phyloP scores from a whole-genome alignment of 495 filamentous ascomycete genomes.

The Penicillium cosmopolitanum region DNA sequence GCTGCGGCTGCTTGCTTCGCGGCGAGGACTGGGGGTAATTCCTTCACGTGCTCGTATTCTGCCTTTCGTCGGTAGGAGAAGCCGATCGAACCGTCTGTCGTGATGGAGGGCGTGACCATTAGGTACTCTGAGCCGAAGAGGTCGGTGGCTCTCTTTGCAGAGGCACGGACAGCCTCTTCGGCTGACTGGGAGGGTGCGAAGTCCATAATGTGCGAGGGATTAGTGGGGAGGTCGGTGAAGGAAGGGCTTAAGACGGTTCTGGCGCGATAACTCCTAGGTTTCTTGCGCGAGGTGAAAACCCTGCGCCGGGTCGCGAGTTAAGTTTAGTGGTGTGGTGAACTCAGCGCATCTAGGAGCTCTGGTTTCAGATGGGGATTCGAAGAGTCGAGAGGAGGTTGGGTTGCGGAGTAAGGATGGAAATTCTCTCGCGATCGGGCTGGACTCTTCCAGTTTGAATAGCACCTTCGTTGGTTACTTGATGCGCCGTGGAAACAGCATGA shows the following conservation, averaged over 20 bases:
- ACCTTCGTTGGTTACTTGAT: too few relatives aligned
- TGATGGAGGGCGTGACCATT: slow-evolving; percentile 52
- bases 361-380: background rate
- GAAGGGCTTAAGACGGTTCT: slow-evolving; percentile 7
- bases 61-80: slow-evolving; percentile 64
- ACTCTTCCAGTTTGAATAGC: too few relatives aligned
- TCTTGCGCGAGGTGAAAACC: slow-evolving; percentile 25
- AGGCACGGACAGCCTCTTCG: slow-evolving; percentile 54
- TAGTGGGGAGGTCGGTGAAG: slow-evolving; percentile 1
- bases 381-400: background rate
- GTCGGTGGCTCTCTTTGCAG: slow-evolving; percentile 71
- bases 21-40: slow-evolving; percentile 82
- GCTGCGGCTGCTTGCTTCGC: slow-evolving; percentile 77
- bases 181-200: slow-evolving; percentile 37
- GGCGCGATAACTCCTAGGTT: slow-evolving; percentile 9
- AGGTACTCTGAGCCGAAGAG: slow-evolving; percentile 62
- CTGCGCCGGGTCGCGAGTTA: slow-evolving; percentile 11
- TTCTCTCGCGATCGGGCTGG: too few relatives aligned
- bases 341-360: slow-evolving; percentile 5
- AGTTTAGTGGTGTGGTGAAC: background rate
- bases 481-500: too few relatives aligned
- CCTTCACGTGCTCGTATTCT: slow-evolving; percentile 82
- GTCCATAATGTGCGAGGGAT: slow-evolving; percentile 34
- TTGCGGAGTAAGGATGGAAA: background rate
- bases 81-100: slow-evolving; percentile 47